Conservation (phyloP, 148 eudicot species). For the Fagopyrum homotropicum region DNA sequence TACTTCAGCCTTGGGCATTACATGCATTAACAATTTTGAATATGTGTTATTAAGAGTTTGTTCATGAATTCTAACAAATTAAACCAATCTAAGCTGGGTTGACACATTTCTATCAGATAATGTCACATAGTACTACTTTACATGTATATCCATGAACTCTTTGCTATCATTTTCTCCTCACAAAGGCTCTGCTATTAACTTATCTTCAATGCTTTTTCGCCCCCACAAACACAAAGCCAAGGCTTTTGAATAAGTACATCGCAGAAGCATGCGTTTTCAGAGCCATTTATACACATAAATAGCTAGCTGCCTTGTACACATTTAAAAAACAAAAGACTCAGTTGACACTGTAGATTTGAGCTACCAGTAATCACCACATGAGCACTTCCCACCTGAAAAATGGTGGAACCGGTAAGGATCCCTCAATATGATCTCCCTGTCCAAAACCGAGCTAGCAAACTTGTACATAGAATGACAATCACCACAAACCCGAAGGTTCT, state of each 20-base stretch:
- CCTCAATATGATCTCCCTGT: slow-evolving; percentile 42
- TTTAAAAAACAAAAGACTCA: no score
- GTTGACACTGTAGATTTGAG: neutral
- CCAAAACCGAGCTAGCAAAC: slow-evolving; percentile 41
- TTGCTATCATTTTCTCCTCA: neutral
- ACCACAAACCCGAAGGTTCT: slow-evolving; percentile 72
- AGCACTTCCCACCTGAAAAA: slow-evolving; percentile 52
- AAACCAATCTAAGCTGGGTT: neutral
- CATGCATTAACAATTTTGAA: neutral
- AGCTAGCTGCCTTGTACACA: neutral
- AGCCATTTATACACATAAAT: neutral
- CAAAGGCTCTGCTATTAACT: neutral
- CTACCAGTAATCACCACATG: slow-evolving; percentile 77
- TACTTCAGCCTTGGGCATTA: neutral
- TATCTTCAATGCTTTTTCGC: no score
- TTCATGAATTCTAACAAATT: neutral
- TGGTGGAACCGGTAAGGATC: slow-evolving; percentile 71
- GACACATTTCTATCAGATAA: neutral
- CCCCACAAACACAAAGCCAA: no score
- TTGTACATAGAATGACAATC: slow-evolving; percentile 69
- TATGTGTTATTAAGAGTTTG: neutral
- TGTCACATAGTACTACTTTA: neutral
- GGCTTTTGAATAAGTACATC: no score
- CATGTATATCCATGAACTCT: neutral
- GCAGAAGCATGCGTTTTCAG: no score